Evolutionary conservation across 345 rosid genomes (phyloP), one percentile per base, ranked within the genome.

Genomic region (Lumnitzera racemosa): DNA sequence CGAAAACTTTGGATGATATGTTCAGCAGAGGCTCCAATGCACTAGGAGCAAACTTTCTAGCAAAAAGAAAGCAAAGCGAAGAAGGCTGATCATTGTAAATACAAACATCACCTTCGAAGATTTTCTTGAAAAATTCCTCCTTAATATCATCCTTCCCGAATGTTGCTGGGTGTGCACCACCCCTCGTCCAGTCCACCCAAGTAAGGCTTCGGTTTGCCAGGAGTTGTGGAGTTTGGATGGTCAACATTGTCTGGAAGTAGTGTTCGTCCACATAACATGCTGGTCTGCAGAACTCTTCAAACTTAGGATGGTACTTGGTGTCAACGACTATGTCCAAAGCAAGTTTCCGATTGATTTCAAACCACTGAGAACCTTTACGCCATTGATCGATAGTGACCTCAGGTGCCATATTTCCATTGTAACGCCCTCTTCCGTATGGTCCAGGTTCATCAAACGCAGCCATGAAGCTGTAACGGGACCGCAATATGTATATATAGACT

Each of bases 301-400:
- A 79, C 70, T 73, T 73, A 14, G 80, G 78, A 67, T 79, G 63
- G 66, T 72, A 76, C 0, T 20, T 63, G 12, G 58, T 51, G 66
- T 76, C 80, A 14, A 51, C 51, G 12, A 76, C 51, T 13, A 79
- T 70, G 25, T 43, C 47, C 9, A 67, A 2, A 5, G 80, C 80
- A 0, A 79, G 70, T 54, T 58, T 62, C 5, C 83, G 63, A 54
- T 75, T 59, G 1, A 75, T 68, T 67, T 75, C 80, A 12, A 78
- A 75, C 83, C 83, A 78, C 49, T 78, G 83, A 56, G 78, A 68
- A 24, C 83, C 83, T 63, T 79, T 75, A 10, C 74, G 80, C 80
- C 83, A 79, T 14, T 73, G 67, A n/a, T 54, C 59, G n/a, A 68
- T 62, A 17, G 59, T 70, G 46, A 79, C 76, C 70, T 72, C 80